Evolutionary conservation across 352 stramenopile genomes (phyloP), one percentile per base, ranked within the genome.

Genomic region (Halophytophthora polymorphica): DNA sequence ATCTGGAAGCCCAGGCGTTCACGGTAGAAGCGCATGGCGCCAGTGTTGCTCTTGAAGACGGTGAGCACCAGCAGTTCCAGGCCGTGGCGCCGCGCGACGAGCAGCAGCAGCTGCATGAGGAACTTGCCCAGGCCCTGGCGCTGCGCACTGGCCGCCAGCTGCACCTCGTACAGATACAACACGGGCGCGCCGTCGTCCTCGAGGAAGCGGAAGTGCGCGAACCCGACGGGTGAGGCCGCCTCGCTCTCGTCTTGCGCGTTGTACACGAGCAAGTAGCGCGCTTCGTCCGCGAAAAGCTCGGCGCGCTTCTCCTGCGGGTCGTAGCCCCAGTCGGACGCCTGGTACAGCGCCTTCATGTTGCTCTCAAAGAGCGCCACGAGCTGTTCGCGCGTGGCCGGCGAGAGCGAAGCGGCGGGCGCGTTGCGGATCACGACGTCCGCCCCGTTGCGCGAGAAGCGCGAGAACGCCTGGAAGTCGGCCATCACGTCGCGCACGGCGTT

Each of bases 131-230:
- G 45, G 0, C 92, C 92, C 10, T 74, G 72, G 49, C 84, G 68
- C 58, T 89, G 92, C 45, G 66, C 63, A 2, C 35, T 45, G 37
- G 62, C 22, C 10, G 70, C 64, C 46, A 98, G 70, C 70, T 98
- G 94, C 31, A 98, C 78, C 73, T 98, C 94, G 69, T 97, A 98
- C 6, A 98, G 63, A 70, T 98, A 98, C 28, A 97, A 61, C 19
- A 97, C 89, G 1, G 82, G 56, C 18, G 88, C 85, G 17, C 87
- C 85, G 46, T 98, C 90, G 54, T 98, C 90, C 29, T 88, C 77
- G 50, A 98, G 77, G 55, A 97, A 97, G 15, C 92, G 92, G 74
- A 96, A 98, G 63, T 98, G 94, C 18, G 80, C 71, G 58, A 98
- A 98, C 10, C 63, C 67, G 28, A 69, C 54, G 22, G 68, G 59